Percentiles rank a stretch among this genome's conserved stretches.
These are phyloP conservation scores for Suillus placidus DNA, from an alignment of 768 basidiomycete genomes.

Conservation along the genomic window DNA sequence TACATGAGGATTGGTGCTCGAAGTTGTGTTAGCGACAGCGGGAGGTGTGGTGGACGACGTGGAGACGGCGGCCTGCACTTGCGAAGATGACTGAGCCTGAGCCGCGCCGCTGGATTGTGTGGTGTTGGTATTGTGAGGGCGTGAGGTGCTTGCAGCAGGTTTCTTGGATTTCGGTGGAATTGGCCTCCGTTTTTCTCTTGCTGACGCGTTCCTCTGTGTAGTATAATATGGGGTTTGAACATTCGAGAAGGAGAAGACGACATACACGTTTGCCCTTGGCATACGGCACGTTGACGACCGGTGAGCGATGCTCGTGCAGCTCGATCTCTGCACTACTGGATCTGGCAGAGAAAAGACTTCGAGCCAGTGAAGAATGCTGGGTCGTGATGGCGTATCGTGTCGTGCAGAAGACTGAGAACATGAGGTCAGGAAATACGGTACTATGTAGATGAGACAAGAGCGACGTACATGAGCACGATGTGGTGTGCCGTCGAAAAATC, in stretches of 20 bases:
- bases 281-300: neutral
- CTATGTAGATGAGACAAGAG: too few relatives aligned
- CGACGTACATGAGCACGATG: neutral
- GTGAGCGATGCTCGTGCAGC: neutral
- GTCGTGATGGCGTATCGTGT: too few relatives aligned
- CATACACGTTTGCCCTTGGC: neutral
- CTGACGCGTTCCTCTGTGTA: neutral
- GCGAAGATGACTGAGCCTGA: neutral
- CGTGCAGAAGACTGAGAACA: too few relatives aligned
- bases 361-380: neutral
- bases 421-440: too few relatives aligned
- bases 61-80: neutral
- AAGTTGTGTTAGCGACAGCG: neutral
- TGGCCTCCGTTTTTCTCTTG: neutral
- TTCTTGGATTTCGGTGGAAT: neutral
- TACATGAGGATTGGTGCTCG: neutral
- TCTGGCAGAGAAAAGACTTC: neutral
- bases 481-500: neutral
- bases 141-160: neutral
- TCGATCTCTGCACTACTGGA: neutral
- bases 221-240: neutral
- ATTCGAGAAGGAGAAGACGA: too few relatives aligned
- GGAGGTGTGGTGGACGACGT: neutral
- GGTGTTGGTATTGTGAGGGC: neutral
- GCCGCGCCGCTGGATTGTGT: neutral